Base-by-base conservation (phyloP, 1,284 basidiomycete species). In the Cryptococcus deneoformans region DNA sequence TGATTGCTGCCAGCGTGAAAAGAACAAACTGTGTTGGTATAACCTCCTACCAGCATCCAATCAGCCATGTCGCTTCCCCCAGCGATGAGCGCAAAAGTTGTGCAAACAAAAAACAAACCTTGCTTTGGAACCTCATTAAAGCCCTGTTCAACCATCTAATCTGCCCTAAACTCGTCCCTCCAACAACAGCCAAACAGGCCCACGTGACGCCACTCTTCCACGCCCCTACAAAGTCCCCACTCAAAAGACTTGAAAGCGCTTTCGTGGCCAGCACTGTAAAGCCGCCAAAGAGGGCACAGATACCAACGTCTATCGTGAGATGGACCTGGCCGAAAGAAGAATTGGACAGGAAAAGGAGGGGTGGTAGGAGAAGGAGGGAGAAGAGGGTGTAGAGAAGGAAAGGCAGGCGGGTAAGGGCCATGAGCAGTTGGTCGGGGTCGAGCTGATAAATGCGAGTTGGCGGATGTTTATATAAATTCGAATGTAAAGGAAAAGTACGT, bases 231-330 rank as follows among this genome's bases (percentile, higher is more conserved):
- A 89, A 89, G 71, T 88, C 81, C 62, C 85, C 80, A 14, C 88
- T 89, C 42, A 96, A 78, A 37, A 99, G 80, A 1, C 89, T 90
- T 11, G 92, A 94, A 42, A 96, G 78, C 1, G 90, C 94, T 72
- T 99, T 98, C 1, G 95, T 98, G 0, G 91, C 86, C 3, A 99
- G 80, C 0, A 97, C 94, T 1, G 94, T 97, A 74, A 94, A 97
- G 5, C 92, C 94, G 34, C 92, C 92, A 87, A 76, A 77, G 5
- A 77, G 62, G 8, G 75, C 72, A 42, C 73, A 76, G 4, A 71
- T 66, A 37, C 91, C 91, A 12, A 98, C 83, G 73, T 99, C 94
- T 54, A 97, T 83, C 59, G 88, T 85, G 1, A 96, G 89, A 75
- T 83, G 87, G 20, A 80, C 80, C 63, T 82, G 82, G 0, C 90